Percentiles rank a stretch among this genome's conserved stretches.
phyloP scores from a whole-genome alignment of 495 filamentous ascomycete species.

The Penicillium soppii region DNA sequence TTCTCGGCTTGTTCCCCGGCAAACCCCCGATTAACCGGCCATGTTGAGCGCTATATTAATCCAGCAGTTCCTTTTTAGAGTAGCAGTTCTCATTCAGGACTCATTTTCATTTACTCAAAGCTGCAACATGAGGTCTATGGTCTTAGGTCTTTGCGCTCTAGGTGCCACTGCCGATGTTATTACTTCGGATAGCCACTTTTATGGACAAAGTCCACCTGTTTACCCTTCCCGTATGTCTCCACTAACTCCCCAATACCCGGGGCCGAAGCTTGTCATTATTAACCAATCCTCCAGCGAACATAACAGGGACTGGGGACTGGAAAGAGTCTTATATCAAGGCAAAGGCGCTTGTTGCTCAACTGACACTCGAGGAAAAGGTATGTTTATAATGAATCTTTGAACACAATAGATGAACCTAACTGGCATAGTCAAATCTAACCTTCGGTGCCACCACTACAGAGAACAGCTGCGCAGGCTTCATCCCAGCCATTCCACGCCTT shows the following conservation, averaged over 20 bases:
- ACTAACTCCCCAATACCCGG: neutral
- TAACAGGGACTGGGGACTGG: slow-evolving; percentile 39
- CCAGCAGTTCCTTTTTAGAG: neutral
- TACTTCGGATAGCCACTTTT: slow-evolving; percentile 41
- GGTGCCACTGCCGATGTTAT: slow-evolving; percentile 1
- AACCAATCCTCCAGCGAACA: slow-evolving; percentile 7
- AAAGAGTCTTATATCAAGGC: slow-evolving; percentile 50
- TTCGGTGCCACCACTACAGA: slow-evolving; percentile 29
- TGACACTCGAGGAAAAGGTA: slow-evolving; percentile 61
- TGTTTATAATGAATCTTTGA: neutral
- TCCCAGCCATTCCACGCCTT: slow-evolving; percentile 50
- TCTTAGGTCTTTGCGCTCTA: neutral
- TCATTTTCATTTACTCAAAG: neutral
- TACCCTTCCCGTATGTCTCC: slow-evolving; percentile 49
- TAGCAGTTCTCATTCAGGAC: neutral
- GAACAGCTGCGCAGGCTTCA: slow-evolving; percentile 54
- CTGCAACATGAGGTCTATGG: neutral
- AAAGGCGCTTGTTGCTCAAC: slow-evolving; percentile 45
- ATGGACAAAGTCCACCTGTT: slow-evolving; percentile 55
- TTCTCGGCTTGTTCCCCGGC: neutral
- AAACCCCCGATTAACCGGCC: neutral
- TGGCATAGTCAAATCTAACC: slow-evolving; percentile 44
- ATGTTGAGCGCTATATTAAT: neutral
- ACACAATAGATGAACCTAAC: neutral
- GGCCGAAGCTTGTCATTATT: too few species aligned